These are phyloP conservation scores for Dinochytrium kinnereticum DNA, from an alignment of 371 early-diverging fungal genomes.

Conservation along the genomic window DNA sequence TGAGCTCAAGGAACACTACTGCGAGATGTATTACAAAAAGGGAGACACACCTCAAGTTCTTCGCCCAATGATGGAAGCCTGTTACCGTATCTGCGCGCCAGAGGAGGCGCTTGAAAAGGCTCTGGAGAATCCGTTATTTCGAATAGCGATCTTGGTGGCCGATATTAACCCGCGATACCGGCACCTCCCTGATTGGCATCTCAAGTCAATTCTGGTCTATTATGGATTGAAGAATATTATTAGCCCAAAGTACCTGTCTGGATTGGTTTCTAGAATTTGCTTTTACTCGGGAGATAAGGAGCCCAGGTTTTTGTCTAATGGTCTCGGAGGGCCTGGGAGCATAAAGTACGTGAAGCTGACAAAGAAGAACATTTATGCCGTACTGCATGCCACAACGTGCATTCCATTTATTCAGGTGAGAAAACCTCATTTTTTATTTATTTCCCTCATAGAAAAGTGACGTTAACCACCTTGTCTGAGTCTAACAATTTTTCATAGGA, in stretches of 20 bases:
- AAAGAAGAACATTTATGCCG: constrained; percentile 37
- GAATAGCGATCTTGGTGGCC: constrained; percentile 39
- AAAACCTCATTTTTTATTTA: not conserved
- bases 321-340: constrained; percentile 27
- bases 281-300: constrained; percentile 41
- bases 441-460: too few relatives aligned
- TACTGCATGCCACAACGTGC: constrained; percentile 48
- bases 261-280: constrained; percentile 29
- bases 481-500: constrained; percentile 32
- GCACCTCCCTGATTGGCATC: constrained; percentile 32
- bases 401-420: constrained; percentile 46
- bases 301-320: constrained; percentile 36
- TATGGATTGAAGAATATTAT: constrained; percentile 28
- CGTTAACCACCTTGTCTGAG: too few relatives aligned
- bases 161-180: constrained; percentile 18
- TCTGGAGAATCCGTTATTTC: constrained; percentile 29
- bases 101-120: constrained; percentile 12
- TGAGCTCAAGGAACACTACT: constrained; percentile 35
- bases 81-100: constrained; percentile 36
- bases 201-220: constrained; percentile 13
- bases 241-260: constrained; percentile 20
- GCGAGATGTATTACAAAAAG: constrained; percentile 36
- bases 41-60: constrained; percentile 41
- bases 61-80: constrained; percentile 43
- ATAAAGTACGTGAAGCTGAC: constrained; percentile 37